A percentile compares a stretch with the other conserved stretches of the same genome.
phyloP scores from a whole-genome alignment of 2,329 filamentous ascomycete species.

The Neurospora sp. region DNA sequence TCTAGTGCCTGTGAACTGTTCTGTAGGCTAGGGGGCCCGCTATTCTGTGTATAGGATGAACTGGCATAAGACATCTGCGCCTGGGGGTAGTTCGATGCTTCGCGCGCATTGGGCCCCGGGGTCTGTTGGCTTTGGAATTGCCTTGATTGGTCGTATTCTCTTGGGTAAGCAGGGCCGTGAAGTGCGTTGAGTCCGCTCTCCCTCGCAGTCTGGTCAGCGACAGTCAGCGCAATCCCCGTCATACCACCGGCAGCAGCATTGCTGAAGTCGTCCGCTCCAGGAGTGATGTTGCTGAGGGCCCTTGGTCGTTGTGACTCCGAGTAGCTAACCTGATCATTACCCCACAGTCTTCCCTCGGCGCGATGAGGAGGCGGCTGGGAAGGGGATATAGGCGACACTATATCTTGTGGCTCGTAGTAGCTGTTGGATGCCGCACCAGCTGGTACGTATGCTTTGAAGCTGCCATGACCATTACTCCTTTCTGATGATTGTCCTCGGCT shows the following conservation, averaged over 20 bases:
- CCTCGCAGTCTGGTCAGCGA: constrained; percentile 54
- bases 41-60: constrained; percentile 19
- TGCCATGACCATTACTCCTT: constrained; percentile 7
- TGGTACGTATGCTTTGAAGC: constrained; percentile 13
- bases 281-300: constrained; percentile 38
- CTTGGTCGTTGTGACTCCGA: constrained; percentile 15
- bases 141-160: constrained; percentile 18
- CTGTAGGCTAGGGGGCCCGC: constrained; percentile 33
- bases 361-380: constrained; percentile 16
- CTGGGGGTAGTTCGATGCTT: constrained; percentile 10
- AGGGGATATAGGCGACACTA: constrained; percentile 21
- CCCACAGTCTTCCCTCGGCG: constrained; percentile 15
- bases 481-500: constrained; percentile 18
- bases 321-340: constrained; percentile 18
- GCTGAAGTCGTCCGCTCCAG: constrained; percentile 58
- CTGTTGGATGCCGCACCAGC: constrained; percentile 14
- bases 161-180: constrained; percentile 27
- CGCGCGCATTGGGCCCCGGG: constrained; percentile 4
- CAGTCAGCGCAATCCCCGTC: constrained; percentile 54
- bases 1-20: constrained; percentile 32
- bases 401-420: constrained; percentile 16
- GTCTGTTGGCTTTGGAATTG: constrained; percentile 11
- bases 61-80: constrained; percentile 5
- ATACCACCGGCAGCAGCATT: constrained; percentile 54
- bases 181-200: constrained; percentile 57